Evolutionary conservation across 331 rosid species (phyloP), one percentile per base, ranked within the genome.

Genomic region (Erythrophleum ivorense): DNA sequence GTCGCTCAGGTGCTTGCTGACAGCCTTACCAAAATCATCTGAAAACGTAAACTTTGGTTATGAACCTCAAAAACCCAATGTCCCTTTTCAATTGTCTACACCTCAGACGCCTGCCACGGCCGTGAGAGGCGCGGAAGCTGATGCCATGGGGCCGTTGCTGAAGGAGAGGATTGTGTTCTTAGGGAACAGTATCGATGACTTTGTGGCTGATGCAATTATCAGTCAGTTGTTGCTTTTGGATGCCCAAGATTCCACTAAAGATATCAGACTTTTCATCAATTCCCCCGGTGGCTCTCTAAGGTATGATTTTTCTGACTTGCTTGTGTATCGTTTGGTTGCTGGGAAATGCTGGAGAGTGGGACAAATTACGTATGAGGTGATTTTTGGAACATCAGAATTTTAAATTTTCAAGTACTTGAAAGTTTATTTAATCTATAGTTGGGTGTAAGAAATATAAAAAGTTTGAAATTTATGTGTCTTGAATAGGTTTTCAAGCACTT

Each of bases 261-360:
- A 95, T 87, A 95, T 95, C 50, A 90, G 89, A 72, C 97, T 93
- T 50, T 93, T 95, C 4, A 87, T 95, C 58, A 95, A 95, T 85
- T 93, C 93, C 21, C 52, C 94, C 8, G 98, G 98, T 40, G 98
- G 97, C 52, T 88, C 98, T 85, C 95, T 93, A 85, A 95, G 98
- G 98, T 81, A 31, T 41, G 12, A 31, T 24, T 6, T 29, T 74
- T 4, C 53, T 43, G 5, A 2, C 38, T 63, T 78, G 65, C 18
- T 49, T 78, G 33, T 57, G 65, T 21, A 18, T 53, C 7, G 46
- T 18, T 53, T 80, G 46, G 18, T 63, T 73, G 52, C 18, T 0
- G 2, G 36, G 16, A 66, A 66, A 16, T 66, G 13, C 71, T 38
- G 49, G 12, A 13, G 78, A 72, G 36, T 72, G 3, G 58, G 66